Conservation (phyloP, 768 basidiomycete genomes). For the Collybiopsis luxurians region DNA sequence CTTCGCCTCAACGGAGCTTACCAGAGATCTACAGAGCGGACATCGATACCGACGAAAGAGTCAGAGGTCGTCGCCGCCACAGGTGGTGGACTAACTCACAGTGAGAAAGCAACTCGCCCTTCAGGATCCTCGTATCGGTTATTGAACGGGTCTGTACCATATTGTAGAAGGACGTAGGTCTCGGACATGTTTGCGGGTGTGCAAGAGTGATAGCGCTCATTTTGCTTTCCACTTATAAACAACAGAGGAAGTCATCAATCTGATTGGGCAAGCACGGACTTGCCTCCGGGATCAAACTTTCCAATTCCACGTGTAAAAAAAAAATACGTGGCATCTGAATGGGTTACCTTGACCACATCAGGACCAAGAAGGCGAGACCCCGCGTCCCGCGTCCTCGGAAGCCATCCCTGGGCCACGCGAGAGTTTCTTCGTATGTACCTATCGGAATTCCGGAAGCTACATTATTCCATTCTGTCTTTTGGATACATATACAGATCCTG, state of each 20-base stretch:
- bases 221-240: not conserved
- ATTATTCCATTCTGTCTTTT: too few relatives aligned
- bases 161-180: slow-evolving; percentile 57
- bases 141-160: slow-evolving; percentile 59
- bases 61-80: slow-evolving; percentile 9
- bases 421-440: too few relatives aligned
- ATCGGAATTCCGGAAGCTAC: too few relatives aligned
- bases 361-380: too few relatives aligned
- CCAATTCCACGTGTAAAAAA: not conserved
- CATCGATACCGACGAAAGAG: slow-evolving; percentile 1
- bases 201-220: slow-evolving; percentile 10
- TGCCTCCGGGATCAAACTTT: not conserved
- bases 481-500: too few relatives aligned
- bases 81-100: slow-evolving; percentile 43
- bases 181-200: slow-evolving; percentile 25
- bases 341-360: not conserved
- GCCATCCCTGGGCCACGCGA: too few relatives aligned
- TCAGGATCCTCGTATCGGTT: slow-evolving; percentile 64
- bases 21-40: slow-evolving; percentile 14
- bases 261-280: not conserved
- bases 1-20: not conserved
- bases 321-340: not conserved
- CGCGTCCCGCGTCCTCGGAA: too few relatives aligned
- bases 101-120: slow-evolving; percentile 59
- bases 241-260: not conserved